Base-by-base conservation (phyloP, 495 filamentous ascomycete species). In the Cercophora sp. region DNA sequence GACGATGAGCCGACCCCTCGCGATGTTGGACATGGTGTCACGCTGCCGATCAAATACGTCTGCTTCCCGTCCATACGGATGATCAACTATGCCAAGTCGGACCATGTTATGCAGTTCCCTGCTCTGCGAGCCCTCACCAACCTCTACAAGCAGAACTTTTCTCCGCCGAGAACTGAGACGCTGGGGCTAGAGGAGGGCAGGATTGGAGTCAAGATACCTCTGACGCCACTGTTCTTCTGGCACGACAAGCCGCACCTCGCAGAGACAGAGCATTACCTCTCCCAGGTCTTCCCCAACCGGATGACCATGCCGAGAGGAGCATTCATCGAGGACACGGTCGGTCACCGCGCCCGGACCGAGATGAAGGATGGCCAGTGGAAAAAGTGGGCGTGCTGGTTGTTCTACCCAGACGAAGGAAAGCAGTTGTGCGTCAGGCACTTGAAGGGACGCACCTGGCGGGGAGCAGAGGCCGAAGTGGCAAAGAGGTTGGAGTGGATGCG, bases 191-290 rank as follows among this genome's bases (percentile, higher is more conserved):
- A 41, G 2, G 9, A 29, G 19, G 10, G 24, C 8, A n/a, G 24
- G 13, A n/a, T 13, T n/a, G 27, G 24, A 5, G 23, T 42, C 40
- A 64, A 58, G 15, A 60, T 74, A 6, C 69, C 71, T 3, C 61
- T 77, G 5, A 77, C 73, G 13, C 73, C 73, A 0, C 66, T 77
- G 35, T 77, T 77, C 53, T 71, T 77, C 60, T 77, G 73, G 73
- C 71, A 74, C 54, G 73, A 77, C 55, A 77, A 77, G 51, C 71
- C 73, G 10, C 73, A 77, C 51, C 24, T 77, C 0, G 73, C 71
- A 11, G 65, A 64, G 18, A 73, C 66, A 41, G 55, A 56, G 11
- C 73, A 77, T 48, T 77, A 77, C 49, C 62, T 74, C 2, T 51
- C 58, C 11, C 69, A 62, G 1, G 59, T 77, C 29, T 77, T 75